Conservation (phyloP, 1,284 basidiomycete species). For the Cryptococcus amylolentus region DNA sequence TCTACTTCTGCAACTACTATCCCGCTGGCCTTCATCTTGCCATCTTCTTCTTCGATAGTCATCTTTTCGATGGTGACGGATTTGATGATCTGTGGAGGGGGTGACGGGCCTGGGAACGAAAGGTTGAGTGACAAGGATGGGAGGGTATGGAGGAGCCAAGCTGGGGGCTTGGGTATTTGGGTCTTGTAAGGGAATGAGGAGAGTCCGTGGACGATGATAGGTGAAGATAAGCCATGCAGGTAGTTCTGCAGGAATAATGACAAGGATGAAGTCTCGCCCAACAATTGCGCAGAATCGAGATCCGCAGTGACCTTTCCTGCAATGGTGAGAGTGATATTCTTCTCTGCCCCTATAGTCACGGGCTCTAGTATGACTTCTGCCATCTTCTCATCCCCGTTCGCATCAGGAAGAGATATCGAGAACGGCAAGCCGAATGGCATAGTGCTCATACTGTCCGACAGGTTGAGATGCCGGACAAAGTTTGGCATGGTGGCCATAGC, state of each 20-base stretch:
- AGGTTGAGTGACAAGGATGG: slow-evolving; percentile 33
- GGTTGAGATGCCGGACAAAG: slow-evolving; percentile 26
- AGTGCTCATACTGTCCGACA: slow-evolving; percentile 20
- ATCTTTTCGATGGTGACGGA: slow-evolving; percentile 47
- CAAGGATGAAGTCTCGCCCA: slow-evolving; percentile 19
- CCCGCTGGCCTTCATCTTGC: slow-evolving; percentile 42
- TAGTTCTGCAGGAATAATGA: slow-evolving; percentile 40
- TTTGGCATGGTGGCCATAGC: slow-evolving; percentile 37
- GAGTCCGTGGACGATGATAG: slow-evolving; percentile 38
- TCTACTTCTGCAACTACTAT: slow-evolving; percentile 41
- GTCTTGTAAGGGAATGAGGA: slow-evolving; percentile 17
- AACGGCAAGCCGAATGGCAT: slow-evolving; percentile 44
- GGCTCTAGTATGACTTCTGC: slow-evolving; percentile 41
- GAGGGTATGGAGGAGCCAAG: slow-evolving; percentile 34
- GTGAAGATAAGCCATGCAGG: slow-evolving; percentile 37
- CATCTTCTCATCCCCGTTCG: slow-evolving; percentile 23
- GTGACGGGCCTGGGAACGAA: slow-evolving; percentile 42
- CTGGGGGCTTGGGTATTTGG: slow-evolving; percentile 20
- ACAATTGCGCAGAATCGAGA: slow-evolving; percentile 2
- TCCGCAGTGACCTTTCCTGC: slow-evolving; percentile 33
- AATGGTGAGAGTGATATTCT: slow-evolving; percentile 28
- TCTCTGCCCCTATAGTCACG: slow-evolving; percentile 11
- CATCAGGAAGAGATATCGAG: slow-evolving; percentile 30
- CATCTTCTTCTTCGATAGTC: slow-evolving; percentile 35
- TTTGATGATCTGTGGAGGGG: slow-evolving; percentile 41